Evolutionary conservation across 2,329 filamentous ascomycete species (phyloP), one percentile per base, ranked within the genome.

Genomic region (Xylaria arbuscula): DNA sequence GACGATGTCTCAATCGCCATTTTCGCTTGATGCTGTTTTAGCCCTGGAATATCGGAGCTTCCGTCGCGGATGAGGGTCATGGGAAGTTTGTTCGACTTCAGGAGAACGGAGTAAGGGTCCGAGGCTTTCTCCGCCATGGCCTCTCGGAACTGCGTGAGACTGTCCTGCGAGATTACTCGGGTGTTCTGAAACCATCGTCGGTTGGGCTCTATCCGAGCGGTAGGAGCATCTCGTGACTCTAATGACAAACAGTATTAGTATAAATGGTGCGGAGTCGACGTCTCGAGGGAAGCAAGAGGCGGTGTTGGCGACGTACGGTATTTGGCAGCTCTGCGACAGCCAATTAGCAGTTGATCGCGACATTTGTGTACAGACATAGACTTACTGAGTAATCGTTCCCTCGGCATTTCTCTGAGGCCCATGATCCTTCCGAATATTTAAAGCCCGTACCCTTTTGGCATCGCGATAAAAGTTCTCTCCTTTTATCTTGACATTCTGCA

Each of bases 141-240:
- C 68, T 94, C 91, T 70, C 96, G 90, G 83, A 99, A 99, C 1
- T 92, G 90, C 53, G 88, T 88, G 71, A 98, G 86, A 2, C 93
- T 93, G 79, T 97, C 93, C 79, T 98, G 95, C 0, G 92, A 93
- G 77, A 98, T 97, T 60, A 89, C 87, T 73, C 96, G 86, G 40
- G 95, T 97, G 81, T 98, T 98, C 76, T 91, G 93, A 83, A 99
- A 99, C 96, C 96, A 99, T 83, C 97, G 97, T 77, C 96, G 88
- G 83, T 98, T 97, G 58, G 96, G 96, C 84, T 98, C 95, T 77
- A 98, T 92, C 73, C 94, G 89, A 73, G 95, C 96, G 68, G 87
- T 89, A 55, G 95, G 94, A 24, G 90, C 83, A 42, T 97, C 94
- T 77, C 89, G 87, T 68, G 91, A 94, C 83, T 98, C 68, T 71